A percentile compares a stretch with the other conserved stretches of the same genome.
phyloP scores from a whole-genome alignment of 2,329 filamentous ascomycete genomes.

The Colletotrichum euphorbiae region DNA sequence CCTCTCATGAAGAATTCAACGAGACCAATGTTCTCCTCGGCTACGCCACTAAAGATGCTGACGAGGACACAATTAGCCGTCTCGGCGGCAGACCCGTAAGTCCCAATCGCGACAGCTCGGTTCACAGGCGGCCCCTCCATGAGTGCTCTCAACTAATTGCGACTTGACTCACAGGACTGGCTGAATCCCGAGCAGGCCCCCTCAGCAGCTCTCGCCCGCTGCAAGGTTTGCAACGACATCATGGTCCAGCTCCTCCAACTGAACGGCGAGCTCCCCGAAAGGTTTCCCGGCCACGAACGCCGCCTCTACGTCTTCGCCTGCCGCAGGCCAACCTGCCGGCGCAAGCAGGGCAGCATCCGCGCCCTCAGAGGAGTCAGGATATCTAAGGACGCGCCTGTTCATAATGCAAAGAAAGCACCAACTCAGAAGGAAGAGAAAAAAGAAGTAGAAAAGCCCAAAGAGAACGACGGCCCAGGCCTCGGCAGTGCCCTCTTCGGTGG shows the following conservation, averaged over 20 bases:
- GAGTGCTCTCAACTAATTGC: slow-evolving; percentile 17
- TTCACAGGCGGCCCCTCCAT: background rate
- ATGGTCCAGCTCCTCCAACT: slow-evolving; percentile 91
- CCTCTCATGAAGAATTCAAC: slow-evolving; percentile 74
- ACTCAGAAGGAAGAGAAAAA: slow-evolving; percentile 51
- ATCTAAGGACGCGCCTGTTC: slow-evolving; percentile 53
- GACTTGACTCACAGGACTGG: slow-evolving; percentile 76
- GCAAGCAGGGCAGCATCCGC: slow-evolving; percentile 85
- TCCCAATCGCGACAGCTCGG: slow-evolving; percentile 37
- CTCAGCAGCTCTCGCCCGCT: slow-evolving; percentile 82
- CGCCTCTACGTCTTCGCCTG: slow-evolving; percentile 90
- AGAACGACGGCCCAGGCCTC: slow-evolving; percentile 57
- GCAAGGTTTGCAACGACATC: slow-evolving; percentile 85
- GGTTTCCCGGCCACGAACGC: slow-evolving; percentile 88
- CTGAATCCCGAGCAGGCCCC: slow-evolving; percentile 77
- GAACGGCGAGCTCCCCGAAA: slow-evolving; percentile 88
- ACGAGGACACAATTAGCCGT: slow-evolving; percentile 86
- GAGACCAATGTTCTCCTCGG: slow-evolving; percentile 92
- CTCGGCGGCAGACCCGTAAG: slow-evolving; percentile 88
- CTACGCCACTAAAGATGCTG: slow-evolving; percentile 83
- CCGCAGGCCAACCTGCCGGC: slow-evolving; percentile 79
- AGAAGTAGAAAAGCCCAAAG: slow-evolving; percentile 47
- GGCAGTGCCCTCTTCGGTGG: slow-evolving; percentile 78
- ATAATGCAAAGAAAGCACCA: slow-evolving; percentile 43
- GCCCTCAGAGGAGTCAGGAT: slow-evolving; percentile 77